Evolutionary conservation across 2,329 filamentous ascomycete genomes (phyloP), one percentile per base, ranked within the genome.

Genomic region (Cladosporium sp.): DNA sequence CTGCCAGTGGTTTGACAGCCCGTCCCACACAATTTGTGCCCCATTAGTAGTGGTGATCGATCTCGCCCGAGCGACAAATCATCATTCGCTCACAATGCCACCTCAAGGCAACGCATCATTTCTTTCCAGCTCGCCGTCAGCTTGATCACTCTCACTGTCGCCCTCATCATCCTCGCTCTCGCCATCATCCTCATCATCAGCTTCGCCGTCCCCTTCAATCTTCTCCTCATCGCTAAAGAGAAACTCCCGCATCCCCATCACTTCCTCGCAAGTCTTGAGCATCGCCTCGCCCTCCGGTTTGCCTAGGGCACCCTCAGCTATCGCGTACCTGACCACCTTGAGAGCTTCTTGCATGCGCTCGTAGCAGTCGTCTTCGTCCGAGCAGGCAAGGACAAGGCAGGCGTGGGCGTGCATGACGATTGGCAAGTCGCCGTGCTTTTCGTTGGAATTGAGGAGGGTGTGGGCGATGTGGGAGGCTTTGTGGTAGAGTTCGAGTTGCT

Each of bases 221-320:
- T 49, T 19, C 32, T 50, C 47, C 7, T 35, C 47, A 2, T 24
- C 34, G 1, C 28, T 25, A 3, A 32, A 1, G n/a, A 20, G 28
- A 3, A 4, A 1, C 28, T 10, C 28, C 28, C 58, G 55, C 7
- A 61, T 57, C 48, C 61, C 58, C 24, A 61, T 52, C 7, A 51
- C 45, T 3, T 50, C 53, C 17, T 61, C 42, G 12, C 61, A 51
- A 15, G 51, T 58, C 48, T 58, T 39, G 28, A 64, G 10, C 52
- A 55, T 25, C 19, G 20, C 9, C 20, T 9, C 4, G 7, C 28
- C 52, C 52, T 47, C 9, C 19, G 22, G 10, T 32, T 7, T 19
- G 19, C 15, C 40, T 19, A 55, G 17, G 6, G 12, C 32, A 3
- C 52, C 52, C 40, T 55, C 52, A 12, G 35, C 13, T 12, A 45